phyloP scores from a whole-genome alignment of 2,329 filamentous ascomycete species.

The Colletotrichum sp. region DNA sequence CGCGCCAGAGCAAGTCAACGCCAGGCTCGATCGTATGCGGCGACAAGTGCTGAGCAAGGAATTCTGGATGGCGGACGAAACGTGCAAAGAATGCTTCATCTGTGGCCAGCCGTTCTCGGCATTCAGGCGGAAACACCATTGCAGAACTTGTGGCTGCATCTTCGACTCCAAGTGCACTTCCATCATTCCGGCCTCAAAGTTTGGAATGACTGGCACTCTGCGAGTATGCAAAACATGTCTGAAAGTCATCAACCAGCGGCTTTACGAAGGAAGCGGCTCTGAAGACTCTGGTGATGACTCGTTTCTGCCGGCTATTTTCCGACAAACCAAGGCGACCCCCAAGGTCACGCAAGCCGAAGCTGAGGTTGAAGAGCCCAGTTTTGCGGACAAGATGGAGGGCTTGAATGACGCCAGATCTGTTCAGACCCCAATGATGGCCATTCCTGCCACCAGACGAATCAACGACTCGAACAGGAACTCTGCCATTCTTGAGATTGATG shows the following conservation, averaged over 20 bases:
- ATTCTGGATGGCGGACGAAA: constrained; percentile 99
- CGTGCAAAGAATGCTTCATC: constrained; percentile 94
- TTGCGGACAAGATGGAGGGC: constrained; percentile 46
- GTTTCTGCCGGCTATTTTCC: constrained; percentile 69
- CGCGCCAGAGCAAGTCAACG: constrained; percentile 63
- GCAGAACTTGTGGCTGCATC: constrained; percentile 94
- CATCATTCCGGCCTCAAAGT: constrained; percentile 84
- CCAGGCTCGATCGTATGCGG: constrained; percentile 73
- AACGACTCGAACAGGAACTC: constrained; percentile 86
- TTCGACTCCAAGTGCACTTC: constrained; percentile 97
- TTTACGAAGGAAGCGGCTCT: constrained; percentile 81
- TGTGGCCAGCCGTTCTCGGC: constrained; percentile 91
- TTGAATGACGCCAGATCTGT: constrained; percentile 56
- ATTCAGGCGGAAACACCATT: constrained; percentile 96
- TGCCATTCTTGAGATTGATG: constrained; percentile 88
- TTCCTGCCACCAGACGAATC: constrained; percentile 67
- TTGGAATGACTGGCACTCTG: constrained; percentile 83
- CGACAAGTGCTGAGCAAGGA: constrained; percentile 91
- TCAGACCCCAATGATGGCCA: constrained; percentile 75
- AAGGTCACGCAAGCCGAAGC: constrained; percentile 38
- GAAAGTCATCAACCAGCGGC: constrained; percentile 83
- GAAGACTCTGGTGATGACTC: constrained; percentile 85
- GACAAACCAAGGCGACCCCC: constrained; percentile 50
- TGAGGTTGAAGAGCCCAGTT: constrained; percentile 44
- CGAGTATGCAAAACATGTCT: constrained; percentile 94